These are phyloP conservation scores for Babesia microti DNA, from an alignment of 169 alveolate genomes.

Conservation along the genomic window DNA sequence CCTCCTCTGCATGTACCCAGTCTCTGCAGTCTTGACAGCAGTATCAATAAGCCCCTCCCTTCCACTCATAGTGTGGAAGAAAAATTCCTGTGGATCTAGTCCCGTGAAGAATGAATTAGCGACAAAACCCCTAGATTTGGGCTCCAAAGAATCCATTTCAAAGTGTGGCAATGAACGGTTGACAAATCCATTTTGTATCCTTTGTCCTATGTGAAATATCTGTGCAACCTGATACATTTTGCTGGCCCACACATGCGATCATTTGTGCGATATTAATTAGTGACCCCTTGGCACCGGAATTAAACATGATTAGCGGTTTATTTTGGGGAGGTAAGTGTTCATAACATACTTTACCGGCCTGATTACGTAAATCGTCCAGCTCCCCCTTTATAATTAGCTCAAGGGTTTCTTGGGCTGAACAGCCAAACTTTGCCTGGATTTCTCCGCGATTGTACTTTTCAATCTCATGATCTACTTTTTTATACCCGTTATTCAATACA, in stretches of 20 bases:
- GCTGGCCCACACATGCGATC: constrained; percentile 99
- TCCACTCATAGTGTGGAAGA: constrained; percentile 99
- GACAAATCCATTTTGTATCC: constrained; percentile 93
- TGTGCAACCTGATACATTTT: constrained; percentile 84
- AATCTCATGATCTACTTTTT: constrained; percentile 76
- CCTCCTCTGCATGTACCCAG: constrained; percentile 98
- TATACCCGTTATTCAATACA: constrained; percentile 70
- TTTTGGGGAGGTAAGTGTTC: constrained; percentile 76
- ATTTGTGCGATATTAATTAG: constrained; percentile 92
- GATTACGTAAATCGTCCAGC: constrained; percentile 86
- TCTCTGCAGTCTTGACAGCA: constrained; percentile 98
- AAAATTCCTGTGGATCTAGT: constrained; percentile 91
- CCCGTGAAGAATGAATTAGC: constrained; percentile 88
- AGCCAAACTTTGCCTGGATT: constrained; percentile 88
- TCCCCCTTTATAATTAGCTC: constrained; percentile 83
- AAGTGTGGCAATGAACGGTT: constrained; percentile 96
- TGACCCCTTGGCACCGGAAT: constrained; percentile 98
- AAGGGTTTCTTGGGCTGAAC: constrained; percentile 87
- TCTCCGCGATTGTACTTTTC: constrained; percentile 67
- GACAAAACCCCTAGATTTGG: constrained; percentile 95
- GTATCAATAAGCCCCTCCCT: constrained; percentile 98
- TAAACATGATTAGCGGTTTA: constrained; percentile 90
- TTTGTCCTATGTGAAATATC: constrained; percentile 61
- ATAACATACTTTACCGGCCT: constrained; percentile 84
- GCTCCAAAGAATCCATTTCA: constrained; percentile 76